Conservation (phyloP, 371 early-diverging fungal genomes). For the Mortierella sp. region DNA sequence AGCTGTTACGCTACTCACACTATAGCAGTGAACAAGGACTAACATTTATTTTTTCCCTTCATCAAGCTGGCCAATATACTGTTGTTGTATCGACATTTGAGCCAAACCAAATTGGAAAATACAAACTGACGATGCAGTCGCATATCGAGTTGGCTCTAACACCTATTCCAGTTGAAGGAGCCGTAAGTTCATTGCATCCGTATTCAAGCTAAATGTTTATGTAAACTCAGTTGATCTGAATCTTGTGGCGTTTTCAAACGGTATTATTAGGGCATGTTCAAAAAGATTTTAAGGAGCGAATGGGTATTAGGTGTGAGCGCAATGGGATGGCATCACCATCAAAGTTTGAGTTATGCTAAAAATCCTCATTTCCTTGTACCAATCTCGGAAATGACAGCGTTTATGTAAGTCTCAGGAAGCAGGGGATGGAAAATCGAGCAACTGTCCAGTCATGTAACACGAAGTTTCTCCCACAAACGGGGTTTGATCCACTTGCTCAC, state of each 20-base stretch:
- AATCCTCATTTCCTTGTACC: slow-evolving; percentile 80
- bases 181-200: slow-evolving; percentile 65
- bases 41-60: neutral
- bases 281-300: slow-evolving; percentile 72
- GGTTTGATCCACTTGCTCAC: neutral
- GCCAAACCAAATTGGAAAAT: slow-evolving; percentile 76
- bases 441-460: neutral
- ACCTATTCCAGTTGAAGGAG: slow-evolving; percentile 83
- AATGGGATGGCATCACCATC: slow-evolving; percentile 75
- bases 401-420: slow-evolving; percentile 61
- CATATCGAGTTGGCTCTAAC: slow-evolving; percentile 61
- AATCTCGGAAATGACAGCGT: slow-evolving; percentile 69
- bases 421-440: neutral
- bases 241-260: neutral
- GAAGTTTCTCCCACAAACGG: neutral
- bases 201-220: neutral
- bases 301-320: slow-evolving; percentile 77
- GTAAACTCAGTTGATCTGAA: neutral
- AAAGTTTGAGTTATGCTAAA: slow-evolving; percentile 64
- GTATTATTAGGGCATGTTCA: slow-evolving; percentile 75
- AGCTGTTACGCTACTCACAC: no score
- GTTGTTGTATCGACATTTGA: slow-evolving; percentile 85
- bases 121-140: slow-evolving; percentile 73
- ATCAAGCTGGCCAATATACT: slow-evolving; percentile 78
- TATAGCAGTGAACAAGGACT: neutral